A percentile compares a stretch with the other conserved stretches of the same genome.
Conservation (phyloP, 768 basidiomycete species). For the Boletus tomentosulus region DNA sequence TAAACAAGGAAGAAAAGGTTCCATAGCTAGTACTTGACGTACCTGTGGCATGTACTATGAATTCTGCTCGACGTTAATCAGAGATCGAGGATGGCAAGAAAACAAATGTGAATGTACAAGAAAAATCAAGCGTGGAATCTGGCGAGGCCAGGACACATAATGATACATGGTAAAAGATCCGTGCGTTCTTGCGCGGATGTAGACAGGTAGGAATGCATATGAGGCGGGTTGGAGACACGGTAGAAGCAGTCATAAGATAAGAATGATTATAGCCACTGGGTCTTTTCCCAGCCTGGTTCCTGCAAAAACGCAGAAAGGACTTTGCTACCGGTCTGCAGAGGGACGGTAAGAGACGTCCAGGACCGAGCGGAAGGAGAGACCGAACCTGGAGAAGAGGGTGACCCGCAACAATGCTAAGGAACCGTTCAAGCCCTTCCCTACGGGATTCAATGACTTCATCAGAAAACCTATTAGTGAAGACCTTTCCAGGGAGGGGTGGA, state of each 20-base stretch:
- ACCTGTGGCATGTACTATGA: constrained; percentile 8
- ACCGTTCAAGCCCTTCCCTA: constrained; percentile 90
- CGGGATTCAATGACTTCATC: constrained; percentile 94
- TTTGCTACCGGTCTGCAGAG: constrained; percentile 82
- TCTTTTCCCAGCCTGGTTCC: constrained; percentile 87
- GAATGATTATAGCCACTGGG: constrained; percentile 63
- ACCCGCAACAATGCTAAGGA: constrained; percentile 93
- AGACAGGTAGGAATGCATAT: constrained; percentile 1
- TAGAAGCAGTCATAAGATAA: not conserved
- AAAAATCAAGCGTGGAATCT: constrained; percentile 13
- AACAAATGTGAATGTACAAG: constrained; percentile 22
- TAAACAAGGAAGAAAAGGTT: constrained; percentile 2
- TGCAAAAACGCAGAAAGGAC: constrained; percentile 94
- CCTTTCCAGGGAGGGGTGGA: constrained; percentile 94
- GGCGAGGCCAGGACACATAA: constrained; percentile 13
- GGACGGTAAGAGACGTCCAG: constrained; percentile 4
- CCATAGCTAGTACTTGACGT: constrained; percentile 13
- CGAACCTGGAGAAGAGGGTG: constrained; percentile 90
- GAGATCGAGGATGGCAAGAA: constrained; percentile 7
- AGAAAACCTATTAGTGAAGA: constrained; percentile 97
- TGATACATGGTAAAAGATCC: constrained; percentile 16
- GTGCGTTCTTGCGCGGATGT: constrained; percentile 7
- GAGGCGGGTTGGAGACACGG: not conserved
- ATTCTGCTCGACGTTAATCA: constrained; percentile 1
- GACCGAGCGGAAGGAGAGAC: constrained; percentile 17